Evolutionary conservation across 345 rosid genomes (phyloP), one percentile per base, ranked within the genome.

Genomic region (Trapa bicornis): DNA sequence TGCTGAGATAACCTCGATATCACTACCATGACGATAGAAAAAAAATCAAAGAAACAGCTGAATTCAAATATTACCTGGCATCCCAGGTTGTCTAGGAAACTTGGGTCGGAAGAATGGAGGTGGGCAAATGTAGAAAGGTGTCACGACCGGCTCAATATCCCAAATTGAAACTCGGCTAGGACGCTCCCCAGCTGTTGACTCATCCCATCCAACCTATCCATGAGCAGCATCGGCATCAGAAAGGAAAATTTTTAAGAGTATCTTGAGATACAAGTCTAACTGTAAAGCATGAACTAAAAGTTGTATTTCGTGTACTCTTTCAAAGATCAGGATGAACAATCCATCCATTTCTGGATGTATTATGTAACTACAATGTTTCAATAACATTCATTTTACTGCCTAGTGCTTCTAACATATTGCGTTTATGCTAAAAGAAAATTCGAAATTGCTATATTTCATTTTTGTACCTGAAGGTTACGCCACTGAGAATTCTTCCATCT

Each of bases 131-230:
- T 83, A 89, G 77, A 94, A 94, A 38, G 99, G 99, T 69, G 97
- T 81, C 63, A 85, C 81, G 36, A 94, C 96, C 0, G 97, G 99
- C 76, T 94, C 97, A 67, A 82, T 78, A 32, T 91, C 99, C 99
- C 99, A 94, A 32, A 86, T 74, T 7, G 99, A 91, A 69, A 94
- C 99, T 67, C 96, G 80, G 69, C 84, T 83, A 66, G 91, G 99
- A 64, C 97, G 74, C 54, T 87, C 97, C 69, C 97, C 93, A 57
- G 96, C 88, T 54, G 97, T 83, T 32, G 97, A 94, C 70, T 94
- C 97, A 75, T 91, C 99, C 99, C 99, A 94, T 41, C 97, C 97
- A 57, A 94, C 97, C 99, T 94, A 78, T 72, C 77, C 48, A 71
- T 61, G 35, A 39, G 54, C 37, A 38, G 39, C 41, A 13, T 22